A percentile compares a stretch with the other conserved stretches of the same genome.
Evolutionary conservation across 2,329 filamentous ascomycete genomes (phyloP).

Genomic region (Moelleriella libera): DNA sequence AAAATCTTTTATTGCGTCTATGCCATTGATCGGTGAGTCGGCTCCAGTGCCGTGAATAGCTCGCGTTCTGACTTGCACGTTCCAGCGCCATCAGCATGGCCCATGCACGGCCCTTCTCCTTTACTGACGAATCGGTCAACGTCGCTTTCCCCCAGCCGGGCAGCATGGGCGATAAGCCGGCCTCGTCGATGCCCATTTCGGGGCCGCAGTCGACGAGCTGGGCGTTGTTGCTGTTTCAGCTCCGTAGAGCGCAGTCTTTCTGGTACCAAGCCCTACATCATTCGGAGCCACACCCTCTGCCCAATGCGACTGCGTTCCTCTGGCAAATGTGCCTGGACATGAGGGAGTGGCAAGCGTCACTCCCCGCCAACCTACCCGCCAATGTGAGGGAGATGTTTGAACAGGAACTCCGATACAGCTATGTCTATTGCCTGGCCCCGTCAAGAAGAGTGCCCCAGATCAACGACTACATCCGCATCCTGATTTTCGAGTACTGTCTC

Average conservation of each 20-base stretch:
- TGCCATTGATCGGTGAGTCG: slow-evolving; percentile 62
- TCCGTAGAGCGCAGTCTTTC: slow-evolving; percentile 72
- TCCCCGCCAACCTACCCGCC: slow-evolving; percentile 50
- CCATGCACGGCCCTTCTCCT: slow-evolving; percentile 77
- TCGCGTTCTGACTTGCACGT: no score
- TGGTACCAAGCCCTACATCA: slow-evolving; percentile 88
- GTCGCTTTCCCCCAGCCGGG: slow-evolving; percentile 57
- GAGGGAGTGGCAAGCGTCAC: slow-evolving; percentile 67
- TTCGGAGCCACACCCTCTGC: slow-evolving; percentile 53
- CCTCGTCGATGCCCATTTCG: slow-evolving; percentile 25
- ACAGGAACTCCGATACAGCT: slow-evolving; percentile 80
- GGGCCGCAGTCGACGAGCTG: slow-evolving; percentile 45
- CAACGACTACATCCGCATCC: slow-evolving; percentile 59
- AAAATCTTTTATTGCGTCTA: slow-evolving; percentile 87
- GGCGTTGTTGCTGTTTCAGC: slow-evolving; percentile 64
- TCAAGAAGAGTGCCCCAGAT: slow-evolving; percentile 60
- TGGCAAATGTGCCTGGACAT: slow-evolving; percentile 66
- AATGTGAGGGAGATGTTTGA: slow-evolving; percentile 67
- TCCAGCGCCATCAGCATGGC: slow-evolving; percentile 74
- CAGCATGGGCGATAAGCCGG: slow-evolving; percentile 25
- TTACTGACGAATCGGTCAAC: slow-evolving; percentile 76
- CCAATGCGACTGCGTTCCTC: slow-evolving; percentile 55
- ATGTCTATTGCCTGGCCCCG: slow-evolving; percentile 76
- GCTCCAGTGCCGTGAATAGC: no score
- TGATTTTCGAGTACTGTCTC: slow-evolving; percentile 78